Base-by-base conservation (phyloP, 1,284 basidiomycete species). In the Boletus sp. region DNA sequence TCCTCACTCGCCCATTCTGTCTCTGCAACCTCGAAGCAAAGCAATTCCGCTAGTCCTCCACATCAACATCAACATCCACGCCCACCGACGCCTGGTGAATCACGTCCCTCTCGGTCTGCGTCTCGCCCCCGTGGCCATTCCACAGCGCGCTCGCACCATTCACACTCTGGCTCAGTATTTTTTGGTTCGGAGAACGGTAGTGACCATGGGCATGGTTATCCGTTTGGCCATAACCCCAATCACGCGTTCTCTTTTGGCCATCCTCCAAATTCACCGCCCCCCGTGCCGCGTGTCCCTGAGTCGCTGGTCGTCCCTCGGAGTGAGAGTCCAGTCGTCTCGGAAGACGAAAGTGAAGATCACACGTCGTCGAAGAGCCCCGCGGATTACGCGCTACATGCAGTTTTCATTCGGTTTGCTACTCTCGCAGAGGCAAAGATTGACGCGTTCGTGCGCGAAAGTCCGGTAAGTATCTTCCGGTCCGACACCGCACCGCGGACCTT, bases 361-460 rank as follows among this genome's bases (percentile, higher is more conserved):
- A 75, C 80, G 57, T 83, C 85, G 47, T 83, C 84, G 2, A 83
- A 82, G 58, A 91, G 86, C 10, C 91, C 91, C 0, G 84, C 84
- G 0, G 91, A 94, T 57, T 92, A 88, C 58, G 91, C 91, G 1
- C 69, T 94, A 27, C 86, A 91, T 60, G 88, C 90, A 0, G 78
- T 94, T 7, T 93, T 94, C 65, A 84, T 89, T 44, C 81, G 87
- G 6, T 94, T 94, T 59, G 86, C 87, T 4, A 78, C 84, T 0
- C 72, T 79, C 2, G 88, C 89, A 0, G 89, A 94, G 65, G 70
- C 71, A 30, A 91, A 91, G 59, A 86, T 94, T 22, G 80, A 85
- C 19, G 67, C 70, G 6, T 88, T 92, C 57, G 71, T 93, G 39
- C 79, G 77, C 5, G 77, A 84, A 54, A 75, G 78, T 39, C 60